Base-by-base conservation (phyloP, 2,329 filamentous ascomycete species). In the Fusarium albidum region DNA sequence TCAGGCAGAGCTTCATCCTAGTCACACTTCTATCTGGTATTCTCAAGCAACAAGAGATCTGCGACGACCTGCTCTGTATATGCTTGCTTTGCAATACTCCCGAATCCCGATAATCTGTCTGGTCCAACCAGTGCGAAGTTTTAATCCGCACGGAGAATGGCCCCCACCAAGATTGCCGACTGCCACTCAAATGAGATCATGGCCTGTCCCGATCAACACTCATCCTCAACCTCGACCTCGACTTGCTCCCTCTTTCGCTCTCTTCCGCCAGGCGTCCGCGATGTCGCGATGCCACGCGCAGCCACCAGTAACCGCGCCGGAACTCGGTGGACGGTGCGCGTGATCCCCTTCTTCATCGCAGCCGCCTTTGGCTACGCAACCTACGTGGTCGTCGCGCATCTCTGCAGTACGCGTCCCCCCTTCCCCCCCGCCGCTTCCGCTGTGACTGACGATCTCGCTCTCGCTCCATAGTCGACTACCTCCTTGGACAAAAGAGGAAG, bases 401-500 rank as follows among this genome's bases (percentile, higher is more conserved):
- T 92, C 56, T 90, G 88, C 69, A 77, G 90, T 92, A 73, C 69
- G 87, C 78, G 17, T 6, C 32, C 8, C 15, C 8, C 13, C 27
- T 5, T 31, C 14, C 15, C 18, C 6, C 14, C 15, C 27, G 14
- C 21, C 8, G 28, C 47, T 18, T 15, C 21, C 21, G 21, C 21
- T 15, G 33, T 41, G 28, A 13, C 50, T 55, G 27, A 59, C 32
- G 38, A 49, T 29, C 14, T 14, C 7, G 21, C 12, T n/a, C n/a
- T n/a, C n/a, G n/a, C n/a, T n/a, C n/a, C n/a, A n/a, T 26, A 69
- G 90, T 94, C 62, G 77, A 89, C 64, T 93, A 91, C 69, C 82
- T 96, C 38, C 77, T 92, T 56, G 72, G 66, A 63, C 66, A 69
- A 38, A 70, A 67, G 71, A 73, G 68, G 74, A 82, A 76, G 68